Evolutionary conservation across 805 yeast species (phyloP).

Genomic region (Zygoascus tannicola): DNA sequence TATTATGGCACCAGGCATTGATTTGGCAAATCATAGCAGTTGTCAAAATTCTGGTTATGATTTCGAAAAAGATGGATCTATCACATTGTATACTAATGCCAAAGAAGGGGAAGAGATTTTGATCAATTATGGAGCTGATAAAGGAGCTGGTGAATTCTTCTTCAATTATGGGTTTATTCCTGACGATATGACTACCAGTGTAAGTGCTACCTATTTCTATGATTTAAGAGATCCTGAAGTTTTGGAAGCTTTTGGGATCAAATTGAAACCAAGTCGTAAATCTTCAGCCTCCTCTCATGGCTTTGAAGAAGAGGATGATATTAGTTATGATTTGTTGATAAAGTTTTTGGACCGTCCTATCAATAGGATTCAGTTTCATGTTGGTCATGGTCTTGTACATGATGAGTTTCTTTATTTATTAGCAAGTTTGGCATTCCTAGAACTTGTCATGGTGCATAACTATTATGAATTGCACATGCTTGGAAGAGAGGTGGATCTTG

Average conservation of each 20-base stretch:
- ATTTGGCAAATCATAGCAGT: slow-evolving; percentile 40
- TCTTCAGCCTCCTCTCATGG: not conserved
- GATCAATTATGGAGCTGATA: slow-evolving; percentile 30
- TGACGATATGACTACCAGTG: slow-evolving; percentile 10
- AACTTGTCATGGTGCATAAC: slow-evolving; percentile 12
- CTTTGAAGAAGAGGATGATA: slow-evolving; percentile 6
- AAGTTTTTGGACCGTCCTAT: slow-evolving; percentile 18
- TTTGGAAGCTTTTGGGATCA: slow-evolving; percentile 15
- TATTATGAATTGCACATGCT: slow-evolving; percentile 16
- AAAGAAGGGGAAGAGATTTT: slow-evolving; percentile 22
- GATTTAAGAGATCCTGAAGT: slow-evolving; percentile 15
- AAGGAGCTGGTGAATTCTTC: slow-evolving; percentile 29
- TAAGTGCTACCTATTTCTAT: slow-evolving; percentile 12
- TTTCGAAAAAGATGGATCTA: slow-evolving; percentile 17
- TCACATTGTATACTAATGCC: slow-evolving; percentile 10
- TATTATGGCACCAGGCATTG: slow-evolving; percentile 48
- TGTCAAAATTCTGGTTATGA: slow-evolving; percentile 31
- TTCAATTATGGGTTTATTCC: slow-evolving; percentile 35
- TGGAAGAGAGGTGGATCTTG: slow-evolving; percentile 17
- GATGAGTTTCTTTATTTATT: slow-evolving; percentile 20
- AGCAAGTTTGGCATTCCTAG: slow-evolving; percentile 18
- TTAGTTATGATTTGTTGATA: slow-evolving; percentile 18
- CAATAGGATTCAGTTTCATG: slow-evolving; percentile 8
- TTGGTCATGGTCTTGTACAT: slow-evolving; percentile 12
- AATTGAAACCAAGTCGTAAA: slow-evolving; percentile 2